Evolutionary conservation across 331 rosid genomes (phyloP), one percentile per base, ranked within the genome.

Genomic region (Spiraea crenata): DNA sequence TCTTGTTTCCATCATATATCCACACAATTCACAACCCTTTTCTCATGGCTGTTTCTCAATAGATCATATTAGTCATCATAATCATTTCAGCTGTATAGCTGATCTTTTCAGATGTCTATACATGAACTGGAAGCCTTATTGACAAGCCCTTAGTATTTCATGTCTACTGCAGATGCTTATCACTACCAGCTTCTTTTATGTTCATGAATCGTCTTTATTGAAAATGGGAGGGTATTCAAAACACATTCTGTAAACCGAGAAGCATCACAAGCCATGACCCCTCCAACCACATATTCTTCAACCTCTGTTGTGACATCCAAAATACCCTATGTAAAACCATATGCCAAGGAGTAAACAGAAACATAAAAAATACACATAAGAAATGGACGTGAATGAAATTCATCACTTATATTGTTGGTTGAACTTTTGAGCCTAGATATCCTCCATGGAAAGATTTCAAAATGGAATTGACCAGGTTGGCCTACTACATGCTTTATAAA

Each of bases 271-370:
- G 98, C 96, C 98, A 93, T 90, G 76, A 81, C 95, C 41, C 98
- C 97, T 65, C 96, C 91, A 67, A 87, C 90, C 57, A 90, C 76
- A 77, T 81, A 75, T 77, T 90, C 97, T 37, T 95, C 96, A 52
- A 93, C 97, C 84, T 90, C 97, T 47, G 98, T 87, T 61, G 96
- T 90, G 78, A 93, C 79, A 70, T 93, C 98, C 79, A 90, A 57
- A 56, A 89, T 92, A 65, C 92, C 96, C 97, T 89, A 77, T 63
- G 68, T 58, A 80, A 77, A 75, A 69, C 60, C 46, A 49, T 20
- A 63, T 25, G 31, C 31, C 1, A 78, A 75, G 67, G 20, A 49
- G 45, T 55, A 3, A 25, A 45, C 9, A 14, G 67, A 37, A 72
- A 41, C 35, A 75, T 55, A 11, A 57, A 48, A 38, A 46, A 52